Base-by-base conservation (phyloP, 352 stramenopile species). In the Phytophthora vignae region DNA sequence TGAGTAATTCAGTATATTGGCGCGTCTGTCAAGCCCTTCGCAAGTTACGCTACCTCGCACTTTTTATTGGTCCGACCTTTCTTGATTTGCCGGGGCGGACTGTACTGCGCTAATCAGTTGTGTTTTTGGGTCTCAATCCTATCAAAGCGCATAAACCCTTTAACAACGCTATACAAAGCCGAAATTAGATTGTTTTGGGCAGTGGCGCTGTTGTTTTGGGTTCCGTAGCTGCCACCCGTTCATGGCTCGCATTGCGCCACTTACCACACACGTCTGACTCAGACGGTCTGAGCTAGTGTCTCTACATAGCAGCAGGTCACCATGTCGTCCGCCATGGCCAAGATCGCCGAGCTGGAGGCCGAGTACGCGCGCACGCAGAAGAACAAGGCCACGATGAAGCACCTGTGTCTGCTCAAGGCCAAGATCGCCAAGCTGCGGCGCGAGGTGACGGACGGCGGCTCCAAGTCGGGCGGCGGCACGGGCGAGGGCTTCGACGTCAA, bases 351-450 rank as follows among this genome's bases (percentile, higher is more conserved):
- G 76, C 77, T 96, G 55, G 88, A 96, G 74, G 55, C 76, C 50
- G 90, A 99, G 87, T 99, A 99, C 87, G 88, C 94, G 55, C 87
- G 97, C 67, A 99, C 97, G 76, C 98, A 99, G 90, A 99, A 99
- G 88, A 99, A 99, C 83, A 99, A 99, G 86, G 98, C 98, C 49
- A 99, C 98, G 1, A 99, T 99, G 84, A 99, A 99, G 86, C 98
- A 99, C 64, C 80, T 99, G 73, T 98, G 97, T 72, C 90, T 99
- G 58, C 87, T 99, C 55, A 99, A 99, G 85, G 97, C 97, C 64
- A 99, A 99, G 77, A 97, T 99, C 70, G 96, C 97, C 67, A 99
- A 99, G 85, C 80, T 99, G 56, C 91, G 95, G 27, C 95, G 90
- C 54, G 96, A 99, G 73, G 77, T 99, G 60, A 92, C 96, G 60